phyloP scores from a whole-genome alignment of 2,329 filamentous ascomycete genomes.

The Talaromyces atroroseus region DNA sequence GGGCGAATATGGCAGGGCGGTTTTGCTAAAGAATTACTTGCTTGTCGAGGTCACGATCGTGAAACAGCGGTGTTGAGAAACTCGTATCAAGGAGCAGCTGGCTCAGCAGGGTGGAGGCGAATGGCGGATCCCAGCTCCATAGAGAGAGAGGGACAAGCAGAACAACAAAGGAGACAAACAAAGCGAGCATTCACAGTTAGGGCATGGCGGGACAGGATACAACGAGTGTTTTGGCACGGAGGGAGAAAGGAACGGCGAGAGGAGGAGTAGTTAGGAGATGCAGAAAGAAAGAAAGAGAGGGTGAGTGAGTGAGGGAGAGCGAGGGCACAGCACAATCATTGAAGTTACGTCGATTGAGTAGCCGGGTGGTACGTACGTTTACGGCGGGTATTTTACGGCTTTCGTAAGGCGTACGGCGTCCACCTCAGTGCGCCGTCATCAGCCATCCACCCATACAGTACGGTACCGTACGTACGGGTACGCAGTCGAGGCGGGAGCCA shows the following conservation, averaged over 20 bases:
- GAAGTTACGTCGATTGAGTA: background rate
- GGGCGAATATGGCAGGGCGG: background rate
- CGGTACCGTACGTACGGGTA: constrained; percentile 1
- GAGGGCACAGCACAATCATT: background rate
- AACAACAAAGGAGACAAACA: constrained; percentile 6
- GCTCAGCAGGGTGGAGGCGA: constrained; percentile 14
- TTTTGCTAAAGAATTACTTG: background rate
- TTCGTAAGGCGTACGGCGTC: too few species aligned
- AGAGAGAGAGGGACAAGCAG: constrained; percentile 9
- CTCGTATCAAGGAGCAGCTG: constrained; percentile 9
- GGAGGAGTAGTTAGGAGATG: too few species aligned
- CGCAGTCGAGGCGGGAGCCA: constrained; percentile 1
- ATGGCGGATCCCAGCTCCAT: constrained; percentile 15
- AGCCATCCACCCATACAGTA: background rate
- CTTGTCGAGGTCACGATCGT: background rate
- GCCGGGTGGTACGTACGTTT: too few species aligned
- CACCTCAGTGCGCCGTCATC: background rate
- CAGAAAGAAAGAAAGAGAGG: background rate
- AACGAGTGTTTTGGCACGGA: background rate
- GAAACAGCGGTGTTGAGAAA: constrained; percentile 5
- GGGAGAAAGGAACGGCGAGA: background rate
- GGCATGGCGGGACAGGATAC: constrained; percentile 1
- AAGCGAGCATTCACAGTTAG: constrained; percentile 2
- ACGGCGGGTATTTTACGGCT: background rate
- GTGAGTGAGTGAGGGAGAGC: background rate